Evolutionary conservation across 768 basidiomycete genomes (phyloP).

Genomic region (Rhodocollybia butyracea): DNA sequence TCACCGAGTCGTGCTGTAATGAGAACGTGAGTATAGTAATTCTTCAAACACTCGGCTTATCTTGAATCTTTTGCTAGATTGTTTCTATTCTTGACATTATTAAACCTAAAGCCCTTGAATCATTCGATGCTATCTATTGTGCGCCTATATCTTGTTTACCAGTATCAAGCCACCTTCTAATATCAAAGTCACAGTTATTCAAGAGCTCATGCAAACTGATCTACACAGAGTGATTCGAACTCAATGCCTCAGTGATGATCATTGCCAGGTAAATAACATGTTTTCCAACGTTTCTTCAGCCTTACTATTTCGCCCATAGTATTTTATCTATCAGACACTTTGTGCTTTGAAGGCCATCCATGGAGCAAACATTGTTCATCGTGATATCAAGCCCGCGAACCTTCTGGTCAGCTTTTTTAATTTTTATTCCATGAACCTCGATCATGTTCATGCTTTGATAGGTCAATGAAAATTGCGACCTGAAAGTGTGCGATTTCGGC

Average conservation of each 20-base stretch:
- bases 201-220: constrained; percentile 94
- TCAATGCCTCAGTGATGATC: constrained; percentile 93
- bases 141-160: constrained; percentile 22
- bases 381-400: constrained; percentile 97
- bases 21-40: constrained; percentile 61
- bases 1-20: constrained; percentile 75
- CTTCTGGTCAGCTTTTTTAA: constrained; percentile 43
- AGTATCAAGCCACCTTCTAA: not conserved
- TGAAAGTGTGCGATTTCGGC: constrained; percentile 96
- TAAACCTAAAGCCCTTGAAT: constrained; percentile 75
- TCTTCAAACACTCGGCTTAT: not conserved
- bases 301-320: constrained; percentile 49
- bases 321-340: constrained; percentile 92
- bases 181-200: constrained; percentile 54
- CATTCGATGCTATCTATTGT: constrained; percentile 85
- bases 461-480: constrained; percentile 95
- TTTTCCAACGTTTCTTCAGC: not conserved
- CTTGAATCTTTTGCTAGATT: constrained; percentile 46
- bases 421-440: too few relatives aligned
- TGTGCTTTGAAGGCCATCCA: constrained; percentile 95
- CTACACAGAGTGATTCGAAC: constrained; percentile 96
- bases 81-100: constrained; percentile 89
- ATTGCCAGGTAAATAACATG: constrained; percentile 25
- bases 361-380: constrained; percentile 93
- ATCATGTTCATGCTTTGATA: too few relatives aligned